Conservation (phyloP, 805 yeast genomes). For the Candida nanaspora region DNA sequence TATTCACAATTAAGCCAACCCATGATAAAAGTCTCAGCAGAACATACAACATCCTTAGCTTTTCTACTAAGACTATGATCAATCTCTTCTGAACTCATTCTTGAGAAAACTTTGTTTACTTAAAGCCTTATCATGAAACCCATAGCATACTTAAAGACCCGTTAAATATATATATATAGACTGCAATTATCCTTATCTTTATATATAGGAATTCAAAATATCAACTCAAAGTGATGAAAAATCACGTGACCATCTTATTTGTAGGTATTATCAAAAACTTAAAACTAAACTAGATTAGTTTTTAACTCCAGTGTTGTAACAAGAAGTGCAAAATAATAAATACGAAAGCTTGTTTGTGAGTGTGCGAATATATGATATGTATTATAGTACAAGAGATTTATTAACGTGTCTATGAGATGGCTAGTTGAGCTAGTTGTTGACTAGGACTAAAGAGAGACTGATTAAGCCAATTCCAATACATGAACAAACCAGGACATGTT, state of each 20-base stretch:
- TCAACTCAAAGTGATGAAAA: background rate
- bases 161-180: background rate
- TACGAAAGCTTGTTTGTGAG: too few species aligned
- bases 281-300: too few species aligned
- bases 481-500: slow-evolving; percentile 43
- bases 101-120: background rate
- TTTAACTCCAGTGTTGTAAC: too few species aligned
- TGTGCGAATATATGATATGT: too few species aligned
- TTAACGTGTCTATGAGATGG: too few species aligned
- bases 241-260: background rate
- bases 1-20: too few species aligned
- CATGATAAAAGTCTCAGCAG: too few species aligned
- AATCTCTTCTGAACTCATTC: slow-evolving; percentile 6
- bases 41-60: slow-evolving; percentile 39
- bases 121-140: background rate
- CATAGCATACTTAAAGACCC: background rate
- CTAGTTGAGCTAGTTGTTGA: too few species aligned
- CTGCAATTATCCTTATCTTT: background rate
- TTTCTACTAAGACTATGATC: slow-evolving; percentile 35
- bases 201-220: background rate
- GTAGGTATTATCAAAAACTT: too few species aligned
- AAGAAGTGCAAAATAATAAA: too few species aligned
- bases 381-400: too few species aligned
- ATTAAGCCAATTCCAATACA: background rate
- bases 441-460: background rate